Base-by-base conservation (phyloP, 805 yeast genomes). In the Kuraishia piskuri region DNA sequence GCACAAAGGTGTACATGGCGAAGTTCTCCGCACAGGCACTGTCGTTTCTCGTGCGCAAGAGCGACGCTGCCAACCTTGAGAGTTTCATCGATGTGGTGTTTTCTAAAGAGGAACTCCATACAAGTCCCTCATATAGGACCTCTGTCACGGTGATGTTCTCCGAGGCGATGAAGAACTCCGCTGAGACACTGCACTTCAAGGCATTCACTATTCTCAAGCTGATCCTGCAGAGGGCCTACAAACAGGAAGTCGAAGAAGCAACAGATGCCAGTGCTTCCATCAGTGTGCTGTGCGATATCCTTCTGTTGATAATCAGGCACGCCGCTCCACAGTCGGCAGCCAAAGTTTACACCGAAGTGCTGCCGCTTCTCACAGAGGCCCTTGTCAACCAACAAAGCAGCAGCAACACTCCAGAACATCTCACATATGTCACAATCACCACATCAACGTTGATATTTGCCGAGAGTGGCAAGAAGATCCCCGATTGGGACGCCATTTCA, bases 21-120 rank as follows among this genome's bases (percentile, higher is more conserved):
- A 76, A 95, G 56, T 94, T 92, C 61, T 83, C 96, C 21, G 90
- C 97, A 0, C 97, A 92, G 67, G 94, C 97, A 0, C 67, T 92
- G 49, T 88, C 97, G 0, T 94, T 87, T 61, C 71, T 92, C 54
- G 72, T 92, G 9, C 80, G 94, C 63, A 88, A 88, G 65, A 75
- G 88, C 56, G 73, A 75, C 22, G 64, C 73, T 0, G 74, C 74
- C 0, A 69, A 77, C 6, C 68, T 90, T 50, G 60, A 64, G 0
- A 54, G 58, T 0, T 77, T 88, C 48, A 70, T 87, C 8, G 61
- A 69, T 2, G 68, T 63, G 52, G 70, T 71, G 2, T 58, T 79
- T 22, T 63, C 62, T 1, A 58, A 66, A 17, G 64, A 66, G 2
- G 68, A 71, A 22, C 52, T 63, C 20, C 36, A 56, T 1, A 70